phyloP scores from a whole-genome alignment of 2,329 filamentous ascomycete species.

The Alternaria triticimaculans region DNA sequence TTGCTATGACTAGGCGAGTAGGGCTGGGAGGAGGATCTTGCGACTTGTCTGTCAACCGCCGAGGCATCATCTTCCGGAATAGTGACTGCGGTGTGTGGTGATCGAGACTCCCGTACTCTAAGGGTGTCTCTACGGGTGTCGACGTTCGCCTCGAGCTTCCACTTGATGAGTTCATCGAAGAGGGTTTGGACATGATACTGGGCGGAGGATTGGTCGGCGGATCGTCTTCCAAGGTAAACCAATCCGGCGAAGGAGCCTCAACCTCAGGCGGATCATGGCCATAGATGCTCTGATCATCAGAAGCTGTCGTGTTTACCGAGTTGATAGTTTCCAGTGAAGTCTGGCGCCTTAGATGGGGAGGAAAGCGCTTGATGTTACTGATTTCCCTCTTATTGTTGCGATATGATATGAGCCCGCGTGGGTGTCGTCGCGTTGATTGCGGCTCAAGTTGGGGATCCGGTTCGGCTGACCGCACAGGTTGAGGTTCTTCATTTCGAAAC shows the following conservation, averaged over 20 bases:
- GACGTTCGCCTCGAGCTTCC: slow-evolving; percentile 19
- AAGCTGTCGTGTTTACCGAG: slow-evolving; percentile 34
- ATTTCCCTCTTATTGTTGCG: slow-evolving; percentile 23
- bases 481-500: slow-evolving; percentile 20
- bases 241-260: slow-evolving; percentile 19
- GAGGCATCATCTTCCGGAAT: slow-evolving; percentile 29
- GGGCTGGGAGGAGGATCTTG: slow-evolving; percentile 19
- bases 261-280: slow-evolving; percentile 24
- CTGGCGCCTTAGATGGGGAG: slow-evolving; percentile 27
- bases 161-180: slow-evolving; percentile 13
- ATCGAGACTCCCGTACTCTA: slow-evolving; percentile 17
- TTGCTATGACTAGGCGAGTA: slow-evolving; percentile 38
- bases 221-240: slow-evolving; percentile 19
- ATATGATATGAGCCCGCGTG: slow-evolving; percentile 25
- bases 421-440: slow-evolving; percentile 15
- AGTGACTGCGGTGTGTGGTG: slow-evolving; percentile 28
- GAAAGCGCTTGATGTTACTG: slow-evolving; percentile 27
- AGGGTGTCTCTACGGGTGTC: slow-evolving; percentile 16
- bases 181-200: slow-evolving; percentile 17
- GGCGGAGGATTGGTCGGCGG: slow-evolving; percentile 8
- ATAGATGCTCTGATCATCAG: slow-evolving; percentile 18
- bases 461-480: slow-evolving; percentile 7
- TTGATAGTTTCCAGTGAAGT: slow-evolving; percentile 44
- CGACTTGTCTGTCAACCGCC: slow-evolving; percentile 11
- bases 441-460: slow-evolving; percentile 17